phyloP scores from a whole-genome alignment of 768 basidiomycete genomes.

The Termitomyces sp. region DNA sequence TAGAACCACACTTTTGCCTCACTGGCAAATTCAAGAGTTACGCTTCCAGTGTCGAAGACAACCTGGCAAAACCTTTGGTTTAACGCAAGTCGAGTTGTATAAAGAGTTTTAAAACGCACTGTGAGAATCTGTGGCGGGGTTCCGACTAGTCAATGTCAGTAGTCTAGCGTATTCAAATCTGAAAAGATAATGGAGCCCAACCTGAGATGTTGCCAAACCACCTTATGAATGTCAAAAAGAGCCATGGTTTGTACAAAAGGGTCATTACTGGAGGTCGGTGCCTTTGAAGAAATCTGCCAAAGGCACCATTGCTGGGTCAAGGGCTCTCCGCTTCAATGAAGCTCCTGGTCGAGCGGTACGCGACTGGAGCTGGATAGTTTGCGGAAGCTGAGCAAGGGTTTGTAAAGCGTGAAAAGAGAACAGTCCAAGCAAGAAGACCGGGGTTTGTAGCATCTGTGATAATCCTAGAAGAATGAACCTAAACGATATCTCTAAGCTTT shows the following conservation, averaged over 20 bases:
- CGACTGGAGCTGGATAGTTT: constrained; percentile 22
- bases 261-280: constrained; percentile 50
- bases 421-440: background rate
- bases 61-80: constrained; percentile 24
- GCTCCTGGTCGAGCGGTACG: constrained; percentile 5
- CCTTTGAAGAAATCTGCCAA: constrained; percentile 49
- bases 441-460: background rate
- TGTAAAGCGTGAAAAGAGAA: constrained; percentile 1
- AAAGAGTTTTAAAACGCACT: constrained; percentile 17
- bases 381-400: constrained; percentile 5
- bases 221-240: constrained; percentile 19
- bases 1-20: constrained; percentile 8
- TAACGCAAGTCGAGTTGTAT: background rate
- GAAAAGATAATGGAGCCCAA: constrained; percentile 9
- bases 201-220: constrained; percentile 50
- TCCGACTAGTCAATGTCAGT: constrained; percentile 29
- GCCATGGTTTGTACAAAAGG: background rate
- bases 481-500: background rate
- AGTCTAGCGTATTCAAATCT: background rate
- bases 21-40: constrained; percentile 44
- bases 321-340: constrained; percentile 27
- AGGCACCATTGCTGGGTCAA: constrained; percentile 35
- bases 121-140: constrained; percentile 46
- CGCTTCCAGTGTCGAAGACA: constrained; percentile 55
- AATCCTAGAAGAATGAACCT: background rate